Base-by-base conservation (phyloP, 169 alveolate species). In the Hammondia hammondi region DNA sequence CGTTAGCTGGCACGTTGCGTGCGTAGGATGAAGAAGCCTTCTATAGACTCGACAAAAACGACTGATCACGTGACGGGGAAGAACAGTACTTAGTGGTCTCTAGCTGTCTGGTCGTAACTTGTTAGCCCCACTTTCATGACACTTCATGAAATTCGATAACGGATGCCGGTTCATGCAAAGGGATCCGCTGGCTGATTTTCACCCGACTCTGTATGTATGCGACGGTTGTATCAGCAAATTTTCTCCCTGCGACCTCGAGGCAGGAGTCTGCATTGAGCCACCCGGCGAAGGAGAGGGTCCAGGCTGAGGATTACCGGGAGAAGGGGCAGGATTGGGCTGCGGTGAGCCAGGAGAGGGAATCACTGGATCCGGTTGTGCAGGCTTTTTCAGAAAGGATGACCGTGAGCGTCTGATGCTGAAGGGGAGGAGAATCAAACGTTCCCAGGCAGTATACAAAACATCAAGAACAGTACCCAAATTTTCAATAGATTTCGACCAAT, bases 401-500 rank as follows among this genome's bases (percentile, higher is more conserved):
- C 87, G 45, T 77, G 39, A 29, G 87, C 48, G 48, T 39, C 56
- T 32, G 48, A 77, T 32, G 48, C 87, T 77, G 87, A 77, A 77
- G 14, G 87, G 87, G 12, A 77, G 87, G 27, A 77, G 87, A 17
- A 77, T 32, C 29, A 77, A 3, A 5, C 32, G 87, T 32, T 77
- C 87, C 87, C 87, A 77, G 21, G 43, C 87, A 77, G 87, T 77
- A 21, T 77, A 77, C 43, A 77, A 24, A 32, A 77, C 48, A 39
- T 77, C 87, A 17, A 77, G 46, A 32, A 77, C 29, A 5, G 87
- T 77, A 52, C 87, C 48, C 87, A 77, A 32, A 77, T 77, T 77
- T 24, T 77, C 87, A 39, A 77, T 77, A 39, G 87, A 77, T 24
- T 77, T 77, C 21, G 87, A 77, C 90, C 90, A 82, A 27, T 43